phyloP scores from a whole-genome alignment of 805 yeast genomes.

The Metschnikowia noctiluminum region DNA sequence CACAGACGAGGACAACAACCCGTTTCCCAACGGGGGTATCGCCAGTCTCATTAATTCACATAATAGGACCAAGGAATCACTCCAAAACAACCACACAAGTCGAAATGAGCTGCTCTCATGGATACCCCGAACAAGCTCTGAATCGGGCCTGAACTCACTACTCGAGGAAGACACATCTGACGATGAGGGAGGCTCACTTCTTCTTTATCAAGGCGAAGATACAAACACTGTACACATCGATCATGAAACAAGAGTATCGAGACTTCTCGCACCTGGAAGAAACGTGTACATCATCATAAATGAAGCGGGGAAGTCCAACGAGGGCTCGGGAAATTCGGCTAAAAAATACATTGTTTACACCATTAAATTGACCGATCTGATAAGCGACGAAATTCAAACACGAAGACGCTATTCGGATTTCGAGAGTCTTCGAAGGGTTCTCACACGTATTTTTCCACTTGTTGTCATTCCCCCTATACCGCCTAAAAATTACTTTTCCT shows the following conservation, averaged over 20 bases:
- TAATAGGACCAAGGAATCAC: neutral
- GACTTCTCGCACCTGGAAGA: slow-evolving; percentile 29
- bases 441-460: slow-evolving; percentile 74
- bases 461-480: slow-evolving; percentile 92
- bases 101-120: neutral
- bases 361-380: slow-evolving; percentile 45
- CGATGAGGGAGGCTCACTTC: slow-evolving; percentile 28
- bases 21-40: slow-evolving; percentile 28
- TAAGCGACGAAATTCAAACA: slow-evolving; percentile 48
- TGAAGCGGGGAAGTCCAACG: slow-evolving; percentile 85
- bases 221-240: slow-evolving; percentile 29
- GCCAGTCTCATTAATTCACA: slow-evolving; percentile 23
- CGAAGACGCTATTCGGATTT: slow-evolving; percentile 91
- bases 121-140: neutral
- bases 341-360: slow-evolving; percentile 75
- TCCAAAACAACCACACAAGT: neutral
- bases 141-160: neutral
- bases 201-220: slow-evolving; percentile 24
- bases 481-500: slow-evolving; percentile 39
- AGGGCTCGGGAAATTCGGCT: slow-evolving; percentile 62
- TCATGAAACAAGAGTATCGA: slow-evolving; percentile 36
- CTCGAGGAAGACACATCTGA: slow-evolving; percentile 2
- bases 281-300: slow-evolving; percentile 45
- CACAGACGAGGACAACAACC: slow-evolving; percentile 39
- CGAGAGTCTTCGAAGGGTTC: slow-evolving; percentile 70